A percentile compares a stretch with the other conserved stretches of the same genome.
Conservation (phyloP, 2,329 filamentous ascomycete species). For the Herpotrichia juniperi region DNA sequence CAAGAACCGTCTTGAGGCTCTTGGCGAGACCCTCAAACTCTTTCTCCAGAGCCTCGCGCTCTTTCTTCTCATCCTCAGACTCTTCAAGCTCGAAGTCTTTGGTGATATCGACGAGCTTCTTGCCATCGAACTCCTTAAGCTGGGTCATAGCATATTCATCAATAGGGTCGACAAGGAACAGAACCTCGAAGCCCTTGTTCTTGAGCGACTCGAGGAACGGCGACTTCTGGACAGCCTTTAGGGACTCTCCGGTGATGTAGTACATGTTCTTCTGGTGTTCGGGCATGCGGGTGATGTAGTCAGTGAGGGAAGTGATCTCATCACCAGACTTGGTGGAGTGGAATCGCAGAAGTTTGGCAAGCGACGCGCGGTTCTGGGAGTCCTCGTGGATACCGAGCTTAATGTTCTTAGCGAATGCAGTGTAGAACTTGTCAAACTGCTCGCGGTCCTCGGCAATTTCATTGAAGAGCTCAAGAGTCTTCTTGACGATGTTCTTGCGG, state of each 20-base stretch:
- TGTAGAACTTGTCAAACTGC: slow-evolving; percentile 99
- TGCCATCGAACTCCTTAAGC: slow-evolving; percentile 99
- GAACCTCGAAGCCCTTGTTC: slow-evolving; percentile 99
- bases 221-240: slow-evolving; percentile 97
- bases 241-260: slow-evolving; percentile 99
- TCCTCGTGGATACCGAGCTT: slow-evolving; percentile 99
- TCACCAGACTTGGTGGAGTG: slow-evolving; percentile 99
- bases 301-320: slow-evolving; percentile 89
- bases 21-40: slow-evolving; percentile 95
- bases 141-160: slow-evolving; percentile 99
- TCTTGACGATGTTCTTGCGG: slow-evolving; percentile 99
- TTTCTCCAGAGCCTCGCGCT: slow-evolving; percentile 96
- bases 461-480: slow-evolving; percentile 98
- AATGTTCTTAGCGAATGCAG: slow-evolving; percentile 99
- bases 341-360: slow-evolving; percentile 99
- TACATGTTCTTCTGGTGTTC: slow-evolving; percentile 99
- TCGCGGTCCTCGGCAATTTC: slow-evolving; percentile 99
- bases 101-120: slow-evolving; percentile 99
- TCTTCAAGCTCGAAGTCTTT: slow-evolving; percentile 99
- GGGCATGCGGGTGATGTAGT: slow-evolving; percentile 99
- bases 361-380: slow-evolving; percentile 88
- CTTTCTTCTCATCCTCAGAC: slow-evolving; percentile 98
- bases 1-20: slow-evolving; percentile 97
- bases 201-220: slow-evolving; percentile 99
- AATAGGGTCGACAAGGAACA: slow-evolving; percentile 99